phyloP scores from a whole-genome alignment of 805 yeast species.

The Torulaspora microellipsoides region DNA sequence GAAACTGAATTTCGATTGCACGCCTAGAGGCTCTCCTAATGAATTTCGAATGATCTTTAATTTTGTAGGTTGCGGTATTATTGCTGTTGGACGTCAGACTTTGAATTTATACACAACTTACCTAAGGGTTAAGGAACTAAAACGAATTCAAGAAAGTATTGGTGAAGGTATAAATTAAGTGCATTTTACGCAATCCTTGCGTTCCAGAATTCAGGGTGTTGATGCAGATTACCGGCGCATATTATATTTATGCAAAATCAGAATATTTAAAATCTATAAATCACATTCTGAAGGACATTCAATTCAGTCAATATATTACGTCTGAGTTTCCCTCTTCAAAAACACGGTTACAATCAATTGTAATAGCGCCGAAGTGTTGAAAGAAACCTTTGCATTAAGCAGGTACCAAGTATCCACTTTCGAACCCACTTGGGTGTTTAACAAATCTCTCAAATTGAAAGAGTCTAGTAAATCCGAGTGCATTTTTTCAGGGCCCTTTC shows the following conservation, averaged over 20 bases:
- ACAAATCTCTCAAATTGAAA: constrained; percentile 64
- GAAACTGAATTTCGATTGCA: constrained; percentile 3
- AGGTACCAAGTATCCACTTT: constrained; percentile 48
- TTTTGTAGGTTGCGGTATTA: constrained; percentile 24
- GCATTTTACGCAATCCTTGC: background rate
- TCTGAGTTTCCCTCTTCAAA: constrained; percentile 13
- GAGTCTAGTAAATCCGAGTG: constrained; percentile 37
- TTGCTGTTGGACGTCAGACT: constrained; percentile 17
- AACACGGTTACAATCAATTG: constrained; percentile 72
- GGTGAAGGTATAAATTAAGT: constrained; percentile 1
- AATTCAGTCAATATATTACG: background rate
- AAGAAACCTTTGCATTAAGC: constrained; percentile 63
- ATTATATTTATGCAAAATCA: no score
- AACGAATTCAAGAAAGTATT: constrained; percentile 10
- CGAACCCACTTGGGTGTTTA: constrained; percentile 68
- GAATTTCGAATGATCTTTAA: constrained; percentile 24
- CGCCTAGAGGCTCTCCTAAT: constrained; percentile 16
- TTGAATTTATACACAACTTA: constrained; percentile 15
- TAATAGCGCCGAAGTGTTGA: constrained; percentile 64
- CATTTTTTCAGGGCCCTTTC: constrained; percentile 26
- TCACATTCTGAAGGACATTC: no score
- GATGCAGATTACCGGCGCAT: no score
- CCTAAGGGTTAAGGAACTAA: constrained; percentile 20
- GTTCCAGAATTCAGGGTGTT: background rate
- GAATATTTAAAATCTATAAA: no score